Evolutionary conservation across 257 asterid species (phyloP), one percentile per base, ranked within the genome.

Genomic region (Solanum etuberosum): DNA sequence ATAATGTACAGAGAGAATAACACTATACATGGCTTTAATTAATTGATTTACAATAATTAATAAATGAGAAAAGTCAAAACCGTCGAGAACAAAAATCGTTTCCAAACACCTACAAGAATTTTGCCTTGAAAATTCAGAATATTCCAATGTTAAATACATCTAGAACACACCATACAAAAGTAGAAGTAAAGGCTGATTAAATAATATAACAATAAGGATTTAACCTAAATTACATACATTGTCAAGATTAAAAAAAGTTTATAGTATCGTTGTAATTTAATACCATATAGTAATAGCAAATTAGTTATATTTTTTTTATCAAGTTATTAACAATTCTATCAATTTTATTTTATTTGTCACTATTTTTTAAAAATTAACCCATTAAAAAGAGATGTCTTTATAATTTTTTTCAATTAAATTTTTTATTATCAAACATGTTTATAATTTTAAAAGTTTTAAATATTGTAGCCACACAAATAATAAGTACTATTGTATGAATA

Each of bases 301-400:
- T 67, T 6, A 13, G 3, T 67, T 27, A 29, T 67, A 16, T 27
- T 3, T 61, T 61, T 14, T 67, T 16, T 16, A 31, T 31, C 77
- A 31, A 31, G n/a, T 31, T 1, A 31, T 70, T 31, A 70, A 31
- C n/a, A 31, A 70, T 32, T 70, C 6, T 16, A 16, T 16, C 13
- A 0, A 31, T 70, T 7, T 16, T 27, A 29, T 67, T 3, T 67
- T 27, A 32, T 27, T 67, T 67, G 18, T 27, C 37, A 3, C 37
- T 67, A 67, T 67, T 67, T 6, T 5, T 0, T 1, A 6, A 51
- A 51, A 0, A 0, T 2, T 12, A 29, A 6, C 27, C 1, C 3
- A 5, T 7, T 15, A 70, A 18, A 67, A 31, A 70, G 5, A 16
- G 32, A 23, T 61, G 10, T 9, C 29, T 3, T 5, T 6, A 29